A percentile compares a stretch with the other conserved stretches of the same genome.
Conservation (phyloP, 1,284 basidiomycete species). For the Tilletiopsis washingtonensis region DNA sequence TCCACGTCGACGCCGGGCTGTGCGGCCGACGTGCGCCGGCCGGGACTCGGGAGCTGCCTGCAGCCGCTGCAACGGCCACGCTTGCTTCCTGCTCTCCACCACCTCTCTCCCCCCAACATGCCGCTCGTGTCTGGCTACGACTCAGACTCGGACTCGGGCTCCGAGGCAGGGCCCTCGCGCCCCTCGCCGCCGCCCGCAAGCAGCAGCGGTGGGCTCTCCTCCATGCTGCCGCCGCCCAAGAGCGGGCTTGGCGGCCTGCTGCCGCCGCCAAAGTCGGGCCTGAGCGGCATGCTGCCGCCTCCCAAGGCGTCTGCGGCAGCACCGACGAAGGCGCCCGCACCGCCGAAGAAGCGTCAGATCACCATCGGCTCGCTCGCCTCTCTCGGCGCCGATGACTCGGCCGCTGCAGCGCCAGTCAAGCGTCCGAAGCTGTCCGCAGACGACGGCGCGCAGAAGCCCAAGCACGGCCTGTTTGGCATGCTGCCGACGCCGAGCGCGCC, state of each 20-base stretch:
- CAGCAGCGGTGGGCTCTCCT: no score
- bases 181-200: neutral
- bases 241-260: no score
- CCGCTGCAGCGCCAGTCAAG: neutral
- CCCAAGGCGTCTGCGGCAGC: no score
- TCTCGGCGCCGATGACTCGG: neutral
- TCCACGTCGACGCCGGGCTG: no score
- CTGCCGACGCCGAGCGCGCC: slow-evolving; percentile 25
- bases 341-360: slow-evolving; percentile 6
- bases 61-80: no score
- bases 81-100: no score
- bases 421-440: neutral
- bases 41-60: no score
- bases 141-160: slow-evolving; percentile 6
- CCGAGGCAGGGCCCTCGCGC: neutral
- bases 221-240: no score
- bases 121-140: slow-evolving; percentile 8
- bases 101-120: no score
- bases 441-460: neutral
- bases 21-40: no score
- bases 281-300: no score
- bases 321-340: neutral
- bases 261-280: no score
- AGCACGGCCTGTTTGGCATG: slow-evolving; percentile 27
- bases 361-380: neutral